Conservation (phyloP, 1,284 basidiomycete genomes). For the Papiliotrema nemorosa region DNA sequence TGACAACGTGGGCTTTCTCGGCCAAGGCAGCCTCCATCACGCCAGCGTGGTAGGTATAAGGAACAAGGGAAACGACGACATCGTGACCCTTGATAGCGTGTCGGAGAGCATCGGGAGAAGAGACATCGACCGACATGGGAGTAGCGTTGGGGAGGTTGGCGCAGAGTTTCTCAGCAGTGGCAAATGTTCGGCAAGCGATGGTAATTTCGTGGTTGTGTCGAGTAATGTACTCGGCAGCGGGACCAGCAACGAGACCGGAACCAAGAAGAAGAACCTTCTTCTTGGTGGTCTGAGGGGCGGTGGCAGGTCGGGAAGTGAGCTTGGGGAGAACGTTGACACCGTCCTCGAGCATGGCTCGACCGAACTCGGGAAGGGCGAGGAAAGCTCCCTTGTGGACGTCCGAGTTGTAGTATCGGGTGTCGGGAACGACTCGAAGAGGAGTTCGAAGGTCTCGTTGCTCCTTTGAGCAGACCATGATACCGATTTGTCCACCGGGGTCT, state of each 20-base stretch:
- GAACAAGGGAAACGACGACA: constrained; percentile 93
- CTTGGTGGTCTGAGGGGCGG: constrained; percentile 50
- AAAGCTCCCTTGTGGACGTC: constrained; percentile 81
- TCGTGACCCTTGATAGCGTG: constrained; percentile 79
- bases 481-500: constrained; percentile 93
- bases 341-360: constrained; percentile 68
- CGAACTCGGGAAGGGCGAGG: constrained; percentile 82
- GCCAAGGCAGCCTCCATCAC: constrained; percentile 96
- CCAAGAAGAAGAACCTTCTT: constrained; percentile 88
- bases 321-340: constrained; percentile 64
- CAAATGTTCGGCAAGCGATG: constrained; percentile 79
- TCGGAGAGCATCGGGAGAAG: constrained; percentile 68
- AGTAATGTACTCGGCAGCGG: constrained; percentile 89
- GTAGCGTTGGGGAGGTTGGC: constrained; percentile 66
- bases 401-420: constrained; percentile 82
- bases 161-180: constrained; percentile 66
- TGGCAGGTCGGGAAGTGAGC: constrained; percentile 56
- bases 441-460: constrained; percentile 67
- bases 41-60: constrained; percentile 85
- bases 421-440: constrained; percentile 64
- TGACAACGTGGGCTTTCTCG: constrained; percentile 85
- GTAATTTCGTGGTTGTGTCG: constrained; percentile 81
- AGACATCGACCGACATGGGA: constrained; percentile 80
- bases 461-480: constrained; percentile 89
- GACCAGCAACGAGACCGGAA: constrained; percentile 90